Percentiles rank a stretch among this genome's conserved stretches.
phyloP scores from a whole-genome alignment of 768 basidiomycete genomes.

The Tylopilus sp. region DNA sequence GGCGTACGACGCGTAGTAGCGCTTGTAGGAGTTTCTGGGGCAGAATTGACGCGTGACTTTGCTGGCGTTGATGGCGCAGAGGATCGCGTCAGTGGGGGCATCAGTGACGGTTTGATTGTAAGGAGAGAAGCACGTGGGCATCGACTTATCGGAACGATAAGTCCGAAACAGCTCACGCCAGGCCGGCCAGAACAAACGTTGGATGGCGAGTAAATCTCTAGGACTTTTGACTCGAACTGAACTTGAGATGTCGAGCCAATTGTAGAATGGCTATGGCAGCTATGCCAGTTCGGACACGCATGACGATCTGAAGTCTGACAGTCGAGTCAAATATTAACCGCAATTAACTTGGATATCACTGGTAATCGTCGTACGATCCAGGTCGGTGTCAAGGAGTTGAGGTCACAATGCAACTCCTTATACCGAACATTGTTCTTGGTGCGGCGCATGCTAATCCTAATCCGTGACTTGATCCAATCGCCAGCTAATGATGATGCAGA shows the following conservation, averaged over 20 bases:
- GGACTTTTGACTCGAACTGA: too few relatives aligned
- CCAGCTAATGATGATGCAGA: too few relatives aligned
- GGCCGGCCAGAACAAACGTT: too few relatives aligned
- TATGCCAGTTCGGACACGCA: too few relatives aligned
- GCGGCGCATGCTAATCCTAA: not conserved
- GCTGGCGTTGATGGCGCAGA: slow-evolving; percentile 29
- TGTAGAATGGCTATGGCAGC: not conserved
- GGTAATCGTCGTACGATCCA: not conserved
- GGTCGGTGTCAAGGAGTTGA: not conserved
- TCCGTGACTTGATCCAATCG: not conserved
- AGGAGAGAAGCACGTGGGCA: not conserved
- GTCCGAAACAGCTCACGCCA: not conserved
- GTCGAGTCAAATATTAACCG: too few relatives aligned
- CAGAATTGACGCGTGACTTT: slow-evolving; percentile 14
- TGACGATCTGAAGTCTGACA: too few relatives aligned
- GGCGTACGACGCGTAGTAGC: slow-evolving; percentile 49
- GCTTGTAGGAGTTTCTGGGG: slow-evolving; percentile 27
- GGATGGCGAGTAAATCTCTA: too few relatives aligned
- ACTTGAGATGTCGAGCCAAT: not conserved
- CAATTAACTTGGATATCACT: too few relatives aligned
- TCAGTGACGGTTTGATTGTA: not conserved
- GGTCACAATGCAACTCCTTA: not conserved
- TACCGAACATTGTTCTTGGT: not conserved
- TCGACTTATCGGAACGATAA: not conserved
- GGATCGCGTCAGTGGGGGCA: slow-evolving; percentile 30